Conservation (phyloP, 2,329 filamentous ascomycete species). For the Davidsoniella virescens region DNA sequence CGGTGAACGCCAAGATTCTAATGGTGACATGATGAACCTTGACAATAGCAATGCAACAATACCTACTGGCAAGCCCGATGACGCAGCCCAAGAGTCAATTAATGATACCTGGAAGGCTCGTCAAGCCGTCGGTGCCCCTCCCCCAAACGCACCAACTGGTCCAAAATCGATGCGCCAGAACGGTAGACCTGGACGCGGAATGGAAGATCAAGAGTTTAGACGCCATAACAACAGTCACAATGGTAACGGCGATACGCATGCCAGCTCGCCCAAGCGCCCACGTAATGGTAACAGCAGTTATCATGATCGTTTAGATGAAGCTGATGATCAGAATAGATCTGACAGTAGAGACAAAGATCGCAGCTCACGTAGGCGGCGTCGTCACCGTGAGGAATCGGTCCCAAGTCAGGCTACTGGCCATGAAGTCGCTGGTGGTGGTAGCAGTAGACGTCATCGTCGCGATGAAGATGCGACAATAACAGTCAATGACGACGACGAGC, state of each 20-base stretch:
- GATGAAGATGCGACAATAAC: constrained; percentile 1
- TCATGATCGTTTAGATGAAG: constrained; percentile 1
- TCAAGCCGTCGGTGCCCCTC: constrained; percentile 19
- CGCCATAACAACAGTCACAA: constrained; percentile 2
- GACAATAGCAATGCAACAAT: background rate
- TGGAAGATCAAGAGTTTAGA: constrained; percentile 22
- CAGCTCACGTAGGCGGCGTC: constrained; percentile 14
- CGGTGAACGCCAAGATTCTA: constrained; percentile 2
- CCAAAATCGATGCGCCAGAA: constrained; percentile 91
- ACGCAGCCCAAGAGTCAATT: background rate
- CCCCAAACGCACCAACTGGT: constrained; percentile 68
- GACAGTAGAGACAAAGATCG: constrained; percentile 15
- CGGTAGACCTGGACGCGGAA: constrained; percentile 33
- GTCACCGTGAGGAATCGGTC: constrained; percentile 19
- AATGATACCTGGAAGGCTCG: constrained; percentile 5
- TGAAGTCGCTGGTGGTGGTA: constrained; percentile 3
- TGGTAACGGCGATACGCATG: constrained; percentile 22
- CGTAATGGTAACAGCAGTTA: constrained; percentile 13
- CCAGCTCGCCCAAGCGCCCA: constrained; percentile 29
- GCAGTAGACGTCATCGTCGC: constrained; percentile 5
- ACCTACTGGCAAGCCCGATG: constrained; percentile 1
- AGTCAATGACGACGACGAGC: background rate
- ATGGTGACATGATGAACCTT: background rate
- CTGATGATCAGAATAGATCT: constrained; percentile 8
- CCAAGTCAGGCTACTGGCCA: constrained; percentile 16